These are phyloP conservation scores for Coleophoma eucalyptorum DNA, from an alignment of 2,329 filamentous ascomycete species.

Conservation along the genomic window DNA sequence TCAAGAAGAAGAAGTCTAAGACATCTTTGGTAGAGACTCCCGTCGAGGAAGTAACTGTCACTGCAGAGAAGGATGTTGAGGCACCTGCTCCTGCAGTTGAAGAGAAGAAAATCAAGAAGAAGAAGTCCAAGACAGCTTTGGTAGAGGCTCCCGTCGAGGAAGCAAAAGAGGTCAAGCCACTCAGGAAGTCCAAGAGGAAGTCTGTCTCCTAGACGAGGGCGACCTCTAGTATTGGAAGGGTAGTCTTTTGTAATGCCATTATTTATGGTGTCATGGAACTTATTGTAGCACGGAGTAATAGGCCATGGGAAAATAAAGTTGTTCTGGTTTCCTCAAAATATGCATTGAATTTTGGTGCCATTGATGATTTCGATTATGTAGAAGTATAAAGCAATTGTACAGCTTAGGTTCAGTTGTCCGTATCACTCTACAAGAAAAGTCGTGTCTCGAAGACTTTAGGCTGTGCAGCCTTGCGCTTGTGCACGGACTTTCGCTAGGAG, in stretches of 20 bases:
- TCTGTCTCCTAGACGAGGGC: background rate
- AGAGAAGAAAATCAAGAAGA: slow-evolving; percentile 33
- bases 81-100: slow-evolving; percentile 36
- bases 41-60: background rate
- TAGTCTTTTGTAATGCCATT: background rate
- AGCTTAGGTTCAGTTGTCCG: too few relatives aligned
- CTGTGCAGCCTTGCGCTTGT: too few relatives aligned
- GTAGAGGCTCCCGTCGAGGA: background rate
- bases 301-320: background rate
- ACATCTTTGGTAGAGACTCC: slow-evolving; percentile 5
- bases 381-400: too few relatives aligned
- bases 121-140: slow-evolving; percentile 3
- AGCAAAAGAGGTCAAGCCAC: background rate
- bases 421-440: too few relatives aligned
- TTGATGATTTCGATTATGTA: too few relatives aligned
- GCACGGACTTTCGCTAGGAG: too few relatives aligned
- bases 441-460: too few relatives aligned
- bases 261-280: background rate
- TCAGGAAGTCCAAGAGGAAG: background rate
- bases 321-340: too few relatives aligned
- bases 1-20: slow-evolving; percentile 16
- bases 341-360: too few relatives aligned
- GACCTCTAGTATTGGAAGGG: background rate
- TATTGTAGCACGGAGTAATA: background rate
- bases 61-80: slow-evolving; percentile 34